Base-by-base conservation (phyloP, 169 alveolate species). In the Babesia gibsoni region DNA sequence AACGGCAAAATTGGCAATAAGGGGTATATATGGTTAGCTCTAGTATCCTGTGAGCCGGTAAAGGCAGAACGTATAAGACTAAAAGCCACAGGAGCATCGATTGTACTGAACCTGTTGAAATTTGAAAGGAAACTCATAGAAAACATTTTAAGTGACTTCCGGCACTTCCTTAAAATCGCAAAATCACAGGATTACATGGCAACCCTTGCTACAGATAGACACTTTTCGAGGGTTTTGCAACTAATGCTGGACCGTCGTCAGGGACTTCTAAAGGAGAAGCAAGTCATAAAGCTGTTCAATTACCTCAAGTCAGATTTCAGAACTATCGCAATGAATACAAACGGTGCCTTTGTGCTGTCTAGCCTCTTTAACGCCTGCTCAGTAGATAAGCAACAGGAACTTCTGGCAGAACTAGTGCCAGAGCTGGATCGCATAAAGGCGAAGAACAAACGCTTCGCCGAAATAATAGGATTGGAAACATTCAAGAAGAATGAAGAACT, bases 181-280 rank as follows among this genome's bases (percentile, higher is more conserved):
- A 61, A 50, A 23, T 25, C 57, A 22, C 64, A 49, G 7, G 48
- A 35, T 25, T n/a, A 23, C 32, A 3, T 74, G 30, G 43, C 36
- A 14, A 52, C 33, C 3, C 59, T 74, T 0, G 59, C 70, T 27
- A 58, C 75, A 4, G 84, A 74, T 32, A 37, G 59, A n/a, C 79
- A 74, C 39, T 74, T 65, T 22, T 74, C 84, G 2, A 20, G 86
- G 20, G 86, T 77, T 30, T 54, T 77, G 39, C 86, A 77, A 67
- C 37, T 37, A 35, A 33, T 77, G 58, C 67, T 77, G 5, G 86
- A 77, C 67, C 74, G 42, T 32, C 67, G 73, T 42, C 79, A 58
- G 41, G 70, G 64, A 7, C 70, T 74, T 10, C 23, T 74, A 30
- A 53, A 20, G 52, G 84, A 74, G 32, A 74, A 74, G 56, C 50